A percentile compares a stretch with the other conserved stretches of the same genome.
Conservation (phyloP, 441 rosid genomes). For the Pelargonium australe region DNA sequence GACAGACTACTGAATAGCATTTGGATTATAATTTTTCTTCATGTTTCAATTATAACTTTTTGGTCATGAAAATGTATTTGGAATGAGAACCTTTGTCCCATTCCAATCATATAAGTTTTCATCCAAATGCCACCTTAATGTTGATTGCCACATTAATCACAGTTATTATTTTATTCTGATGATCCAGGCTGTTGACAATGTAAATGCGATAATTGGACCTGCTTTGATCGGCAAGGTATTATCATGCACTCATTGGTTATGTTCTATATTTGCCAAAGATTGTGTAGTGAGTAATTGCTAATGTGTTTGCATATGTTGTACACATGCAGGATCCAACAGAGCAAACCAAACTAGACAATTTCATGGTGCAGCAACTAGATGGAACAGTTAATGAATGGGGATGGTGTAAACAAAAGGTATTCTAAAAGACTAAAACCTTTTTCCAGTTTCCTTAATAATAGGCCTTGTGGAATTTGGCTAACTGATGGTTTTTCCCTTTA, state of each 20-base stretch:
- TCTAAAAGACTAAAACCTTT: not conserved
- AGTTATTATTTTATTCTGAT: no score
- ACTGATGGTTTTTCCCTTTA: not conserved
- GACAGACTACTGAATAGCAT: no score
- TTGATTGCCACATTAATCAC: no score
- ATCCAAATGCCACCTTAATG: no score
- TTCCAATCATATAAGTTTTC: no score
- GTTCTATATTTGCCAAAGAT: no score
- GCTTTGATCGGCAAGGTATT: constrained; percentile 85
- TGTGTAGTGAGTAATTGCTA: no score
- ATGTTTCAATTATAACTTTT: no score
- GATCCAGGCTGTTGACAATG: constrained; percentile 79
- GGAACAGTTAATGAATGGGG: constrained; percentile 98
- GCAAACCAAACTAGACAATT: constrained; percentile 69
- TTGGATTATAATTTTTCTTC: no score
- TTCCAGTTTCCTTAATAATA: not conserved
- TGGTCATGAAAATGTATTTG: no score
- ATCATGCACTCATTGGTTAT: not conserved
- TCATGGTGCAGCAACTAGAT: constrained; percentile 91
- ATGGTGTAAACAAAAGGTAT: constrained; percentile 98
- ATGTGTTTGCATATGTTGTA: no score
- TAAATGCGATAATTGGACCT: constrained; percentile 75
- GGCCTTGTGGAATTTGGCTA: not conserved
- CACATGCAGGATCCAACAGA: constrained; percentile 72
- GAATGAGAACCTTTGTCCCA: no score